Evolutionary conservation across 169 alveolate species (phyloP).

Genomic region (Plasmodium gallinaceum): DNA sequence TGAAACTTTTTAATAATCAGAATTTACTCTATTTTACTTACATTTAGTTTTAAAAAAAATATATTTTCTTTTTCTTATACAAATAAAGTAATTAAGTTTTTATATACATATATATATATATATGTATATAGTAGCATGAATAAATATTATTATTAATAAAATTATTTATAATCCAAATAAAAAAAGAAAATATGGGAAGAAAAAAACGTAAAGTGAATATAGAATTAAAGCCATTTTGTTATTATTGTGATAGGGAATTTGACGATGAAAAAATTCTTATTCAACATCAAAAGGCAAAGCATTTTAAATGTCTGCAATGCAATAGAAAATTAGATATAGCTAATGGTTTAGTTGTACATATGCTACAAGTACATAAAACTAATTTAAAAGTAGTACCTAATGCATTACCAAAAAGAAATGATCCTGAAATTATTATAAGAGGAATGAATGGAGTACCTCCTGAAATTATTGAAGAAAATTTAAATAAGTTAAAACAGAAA

Average conservation of each 20-base stretch:
- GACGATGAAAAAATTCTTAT: constrained; percentile 96
- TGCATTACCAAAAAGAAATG: constrained; percentile 97
- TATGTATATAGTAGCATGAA: not conserved
- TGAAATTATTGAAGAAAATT: constrained; percentile 89
- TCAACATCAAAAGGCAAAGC: constrained; percentile 98
- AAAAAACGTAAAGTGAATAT: constrained; percentile 93
- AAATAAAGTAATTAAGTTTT: no score
- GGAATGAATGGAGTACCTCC: constrained; percentile 99
- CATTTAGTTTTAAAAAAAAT: no score
- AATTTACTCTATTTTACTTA: not conserved
- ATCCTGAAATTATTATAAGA: constrained; percentile 93
- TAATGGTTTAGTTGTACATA: constrained; percentile 91
- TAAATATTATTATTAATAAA: not conserved
- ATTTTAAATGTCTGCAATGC: constrained; percentile 95
- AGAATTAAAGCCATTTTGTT: constrained; percentile 97
- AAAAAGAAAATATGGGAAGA: constrained; percentile 90
- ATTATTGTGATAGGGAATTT: constrained; percentile 97
- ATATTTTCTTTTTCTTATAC: no score
- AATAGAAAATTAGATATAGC: constrained; percentile 97
- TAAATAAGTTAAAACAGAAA: constrained; percentile 80
- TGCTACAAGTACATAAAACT: constrained; percentile 95
- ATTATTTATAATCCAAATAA: not conserved
- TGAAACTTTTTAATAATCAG: no score
- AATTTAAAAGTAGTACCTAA: constrained; percentile 94
- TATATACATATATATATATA: constrained; percentile 2